Percentiles rank a stretch among this genome's conserved stretches.
Evolutionary conservation across 2,329 filamentous ascomycete genomes (phyloP).

Genomic region (Penicillium paneum): DNA sequence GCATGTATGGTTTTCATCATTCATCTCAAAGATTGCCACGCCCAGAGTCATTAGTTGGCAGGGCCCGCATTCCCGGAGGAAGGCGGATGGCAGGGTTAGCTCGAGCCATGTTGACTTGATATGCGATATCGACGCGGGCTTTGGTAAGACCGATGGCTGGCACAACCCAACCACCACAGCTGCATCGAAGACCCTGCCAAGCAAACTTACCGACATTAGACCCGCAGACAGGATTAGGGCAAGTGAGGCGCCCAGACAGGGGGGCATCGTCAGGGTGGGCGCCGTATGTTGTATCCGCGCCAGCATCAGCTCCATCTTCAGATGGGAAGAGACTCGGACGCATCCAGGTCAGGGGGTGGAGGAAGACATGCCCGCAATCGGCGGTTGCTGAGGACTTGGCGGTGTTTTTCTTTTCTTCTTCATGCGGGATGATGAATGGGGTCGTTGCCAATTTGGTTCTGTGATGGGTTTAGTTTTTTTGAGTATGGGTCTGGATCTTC

Average conservation of each 20-base stretch:
- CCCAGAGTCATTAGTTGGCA: conserved; percentile 14
- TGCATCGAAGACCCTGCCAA: conserved; percentile 94
- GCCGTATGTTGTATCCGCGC: conserved; percentile 16
- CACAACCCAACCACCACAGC: conserved; percentile 84
- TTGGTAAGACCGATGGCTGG: conserved; percentile 85
- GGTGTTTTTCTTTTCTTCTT: conserved; percentile 28
- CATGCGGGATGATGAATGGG: conserved; percentile 66
- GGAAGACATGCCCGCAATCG: conserved; percentile 78
- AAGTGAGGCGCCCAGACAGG: conserved; percentile 79
- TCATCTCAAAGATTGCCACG: conserved; percentile 25
- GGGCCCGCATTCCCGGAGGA: conserved; percentile 37
- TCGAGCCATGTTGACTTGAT: conserved; percentile 21
- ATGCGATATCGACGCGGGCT: conserved; percentile 74
- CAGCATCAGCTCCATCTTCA: conserved; percentile 7
- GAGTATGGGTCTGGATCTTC: background rate
- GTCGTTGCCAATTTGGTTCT: conserved; percentile 62
- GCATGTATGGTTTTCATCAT: conserved; percentile 4
- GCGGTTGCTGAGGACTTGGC: conserved; percentile 26
- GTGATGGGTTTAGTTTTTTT: conserved; percentile 7
- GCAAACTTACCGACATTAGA: conserved; percentile 88
- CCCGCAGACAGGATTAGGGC: conserved; percentile 73
- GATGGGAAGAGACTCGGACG: conserved; percentile 62
- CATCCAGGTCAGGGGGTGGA: conserved; percentile 97
- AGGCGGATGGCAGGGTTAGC: conserved; percentile 35
- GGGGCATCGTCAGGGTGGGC: conserved; percentile 61